Evolutionary conservation across 2,329 filamentous ascomycete genomes (phyloP), one percentile per base, ranked within the genome.

Genomic region (Capronia coronata): DNA sequence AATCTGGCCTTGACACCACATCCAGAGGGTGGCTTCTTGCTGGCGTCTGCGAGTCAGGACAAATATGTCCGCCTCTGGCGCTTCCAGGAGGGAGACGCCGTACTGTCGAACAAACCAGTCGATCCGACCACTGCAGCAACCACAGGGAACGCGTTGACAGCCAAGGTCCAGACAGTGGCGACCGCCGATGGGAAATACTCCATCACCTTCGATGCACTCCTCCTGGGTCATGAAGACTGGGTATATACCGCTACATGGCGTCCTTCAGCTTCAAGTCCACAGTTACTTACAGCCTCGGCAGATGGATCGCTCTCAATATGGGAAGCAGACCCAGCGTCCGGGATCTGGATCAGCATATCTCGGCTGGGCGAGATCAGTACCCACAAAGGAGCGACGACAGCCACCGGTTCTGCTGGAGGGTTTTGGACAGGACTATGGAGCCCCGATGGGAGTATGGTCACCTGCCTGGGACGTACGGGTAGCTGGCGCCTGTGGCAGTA

Each of bases 361-460:
- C 77, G 93, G 52, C 78, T 98, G 32, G 93, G 93, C 38, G 93
- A 97, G 67, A 94, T 97, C 49, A 96, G 88, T 66, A 79, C 86
- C 13, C 87, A 94, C 63, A 97, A 98, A 65, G 93, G 93, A 7
- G 93, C 93, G 0, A 97, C 93, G 0, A 95, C 91, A 2, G 93
- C 93, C 0, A 98, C 93, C 0, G 93, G 93, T 40, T 96, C 90
- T 65, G 88, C 89, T 1, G 93, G 93, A 55, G 93, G 93, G 0
- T 96, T 97, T 66, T 98, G 93, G 91, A 89, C 86, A 10, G 91
- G 90, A 1, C 75, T 97, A 0, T 98, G 93, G 93, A 85, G 86
- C 4, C 87, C 88, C 2, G 75, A 83, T 56, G 87, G 87, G 7
- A 72, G 74, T 13, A 80, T 80, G 1, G 83, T 86, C 3, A 90